Base-by-base conservation (phyloP, 73 alveolate species). In the Paramecium sonneborni region DNA sequence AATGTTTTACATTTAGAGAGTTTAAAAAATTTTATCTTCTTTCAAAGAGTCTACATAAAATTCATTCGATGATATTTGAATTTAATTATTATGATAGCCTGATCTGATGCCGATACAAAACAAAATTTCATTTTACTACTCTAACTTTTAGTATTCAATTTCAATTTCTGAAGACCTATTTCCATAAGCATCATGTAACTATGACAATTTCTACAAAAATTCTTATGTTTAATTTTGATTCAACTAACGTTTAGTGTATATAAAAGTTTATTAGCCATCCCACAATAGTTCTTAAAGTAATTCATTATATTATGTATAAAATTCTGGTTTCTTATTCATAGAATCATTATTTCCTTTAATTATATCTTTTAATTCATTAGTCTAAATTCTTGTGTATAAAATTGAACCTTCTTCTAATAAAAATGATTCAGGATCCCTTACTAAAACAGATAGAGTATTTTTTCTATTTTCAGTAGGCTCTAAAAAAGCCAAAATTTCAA, bases 341-440 rank as follows among this genome's bases (percentile, higher is more conserved):
- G 46, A 79, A 32, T 46, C 44, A 79, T 44, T 79, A 41, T 30
- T 46, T 11, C 84, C 44, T 26, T 62, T 30, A 26, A 6, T 12
- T 2, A n/a, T 26, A 3, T 15, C 18, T 20, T 79, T 62, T 18
- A 79, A 41, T 39, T 44, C 28, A 39, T 79, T 21, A 24, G 69
- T 43, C 23, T 79, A 57, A n/a, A 79, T 44, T 39, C 90, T 79
- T 43, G 74, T 79, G 41, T 79, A 79, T 14, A 79, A 12, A 5
- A 79, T 37, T 1, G 90, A 32, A 21, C 90, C 90, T 6, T 79
- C 90, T 21, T 79, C 90, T 12, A 43, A 23, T 24, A 43, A 12
- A 46, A 79, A 79, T 2, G 76, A 39, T 46, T 79, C 90, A 41
- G 90, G 90, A 79, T 79, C 90, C 24, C 74, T 79, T 24, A 79